Base-by-base conservation (phyloP, 495 filamentous ascomycete species). In the Xylaria intraflava region DNA sequence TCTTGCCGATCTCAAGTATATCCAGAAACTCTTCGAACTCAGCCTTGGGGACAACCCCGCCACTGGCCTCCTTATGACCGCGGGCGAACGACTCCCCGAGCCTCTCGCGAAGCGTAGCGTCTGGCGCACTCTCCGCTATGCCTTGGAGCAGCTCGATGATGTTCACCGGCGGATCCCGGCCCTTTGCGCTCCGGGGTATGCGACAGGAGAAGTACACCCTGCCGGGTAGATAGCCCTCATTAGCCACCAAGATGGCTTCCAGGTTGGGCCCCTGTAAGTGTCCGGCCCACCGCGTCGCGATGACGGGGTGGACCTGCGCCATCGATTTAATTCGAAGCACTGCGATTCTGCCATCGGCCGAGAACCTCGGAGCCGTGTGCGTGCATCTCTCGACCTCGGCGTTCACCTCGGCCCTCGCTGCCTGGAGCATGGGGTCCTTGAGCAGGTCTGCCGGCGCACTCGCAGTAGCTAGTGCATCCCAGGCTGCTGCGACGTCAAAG, bases 141-240 rank as follows among this genome's bases (percentile, higher is more conserved):
- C 52, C 67, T 51, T 71, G 67, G 27, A 85, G 46, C 2, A 67
- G 65, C 45, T 69, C 67, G 46, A 84, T 82, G 55, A 85, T 78
- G 55, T 84, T 74, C 24, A 83, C 73, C 1, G 75, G 71, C 6
- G 71, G 70, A 20, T 77, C 68, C 30, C 68, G 61, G 23, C 49
- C 61, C 14, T 70, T 57, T 14, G 77, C 79, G 46, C 67, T 71
- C 23, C 70, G 67, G 7, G 78, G 69, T 19, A 82, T 67, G 9
- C 81, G 70, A 51, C 81, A 82, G 14, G 80, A 82, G 61, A 84
- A 83, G 58, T 80, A 78, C 9, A 84, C 79, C 49, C 69, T 69
- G 6, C 67, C 76, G 0, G 73, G 72, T 0, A 78, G 68, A 60
- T 83, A 85, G 9, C 79, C 82, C 22, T 74, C 71, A 49, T 85